Percentiles rank a stretch among this genome's conserved stretches.
phyloP scores from a whole-genome alignment of 2,329 filamentous ascomycete genomes.

The Diaporthe batatas region DNA sequence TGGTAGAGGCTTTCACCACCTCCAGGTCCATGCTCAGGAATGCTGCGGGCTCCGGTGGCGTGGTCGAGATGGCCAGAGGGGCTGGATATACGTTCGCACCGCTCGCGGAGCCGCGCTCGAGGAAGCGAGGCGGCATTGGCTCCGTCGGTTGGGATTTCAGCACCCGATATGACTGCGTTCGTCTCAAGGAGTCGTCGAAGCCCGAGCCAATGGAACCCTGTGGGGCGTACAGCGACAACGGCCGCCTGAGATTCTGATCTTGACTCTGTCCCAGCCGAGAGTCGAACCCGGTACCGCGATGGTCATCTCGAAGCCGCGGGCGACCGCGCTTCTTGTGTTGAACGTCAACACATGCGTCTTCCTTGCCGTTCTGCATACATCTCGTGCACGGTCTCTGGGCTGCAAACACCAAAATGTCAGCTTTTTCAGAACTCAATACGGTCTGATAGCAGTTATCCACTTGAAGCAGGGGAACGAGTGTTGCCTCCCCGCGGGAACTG shows the following conservation, averaged over 20 bases:
- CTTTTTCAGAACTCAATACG: background rate
- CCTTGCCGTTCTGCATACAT: constrained; percentile 82
- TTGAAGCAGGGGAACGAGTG: constrained; percentile 31
- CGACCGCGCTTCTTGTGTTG: constrained; percentile 88
- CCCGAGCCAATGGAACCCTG: constrained; percentile 57
- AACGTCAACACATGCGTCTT: constrained; percentile 85
- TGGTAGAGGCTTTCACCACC: constrained; percentile 67
- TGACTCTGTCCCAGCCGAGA: constrained; percentile 59
- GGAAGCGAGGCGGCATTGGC: constrained; percentile 61
- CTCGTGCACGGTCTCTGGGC: constrained; percentile 83
- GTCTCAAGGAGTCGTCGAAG: constrained; percentile 62
- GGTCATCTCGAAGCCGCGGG: constrained; percentile 80
- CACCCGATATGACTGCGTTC: constrained; percentile 64
- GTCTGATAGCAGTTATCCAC: background rate
- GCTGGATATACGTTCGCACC: constrained; percentile 65
- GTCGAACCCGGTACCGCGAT: constrained; percentile 70
- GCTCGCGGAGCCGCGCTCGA: constrained; percentile 63
- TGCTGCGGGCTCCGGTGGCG: constrained; percentile 65
- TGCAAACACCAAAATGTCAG: constrained; percentile 53
- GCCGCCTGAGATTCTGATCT: constrained; percentile 63
- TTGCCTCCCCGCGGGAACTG: background rate
- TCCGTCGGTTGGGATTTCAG: constrained; percentile 68
- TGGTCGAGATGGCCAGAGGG: constrained; percentile 57
- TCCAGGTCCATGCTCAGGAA: constrained; percentile 71
- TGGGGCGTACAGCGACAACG: constrained; percentile 64